Evolutionary conservation across 208 protist species (phyloP), one percentile per base, ranked within the genome.

Genomic region (Crithidia bombi): DNA sequence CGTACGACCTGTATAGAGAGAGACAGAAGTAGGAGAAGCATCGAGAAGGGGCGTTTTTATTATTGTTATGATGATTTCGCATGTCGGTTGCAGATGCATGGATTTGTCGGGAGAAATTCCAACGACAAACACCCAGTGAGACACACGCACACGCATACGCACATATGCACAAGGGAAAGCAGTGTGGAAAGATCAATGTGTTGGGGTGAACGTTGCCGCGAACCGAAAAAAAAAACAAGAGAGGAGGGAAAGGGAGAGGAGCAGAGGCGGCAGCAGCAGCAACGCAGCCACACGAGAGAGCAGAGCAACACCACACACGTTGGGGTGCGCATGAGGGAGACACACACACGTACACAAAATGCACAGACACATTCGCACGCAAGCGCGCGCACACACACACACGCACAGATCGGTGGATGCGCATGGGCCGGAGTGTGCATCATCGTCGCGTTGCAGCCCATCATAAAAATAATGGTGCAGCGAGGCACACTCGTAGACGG

Each of bases 1-100:
- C 21, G 92, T 97, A 72, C 92, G 90, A 54, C 92, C 91, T 94
- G 66, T 75, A 43, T 1, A 50, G 14, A 25, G 21, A 62, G 59
- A 78, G 41, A 30, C 35, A 68, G 6, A 50, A 38, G 55, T n/a
- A n/a, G n/a, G n/a, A n/a, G n/a, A n/a, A n/a, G 15, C 17, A 21
- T 47, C 5, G 15, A 47, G 6, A 47, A 6, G n/a, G n/a, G n/a
- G n/a, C n/a, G 6, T 47, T 47, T 47, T 47, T 19, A 47, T 52
- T 49, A 21, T 49, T 49, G 19, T 49, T 49, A 23, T 49, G 7
- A 6, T 41, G 6, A 41, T 41, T 41, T 41, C 38, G n/a, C 12
- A 52, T n/a, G n/a, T n/a, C n/a, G n/a, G n/a, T n/a, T n/a, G n/a
- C n/a, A n/a, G n/a, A n/a, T n/a, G n/a, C n/a, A n/a, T n/a, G n/a